Evolutionary conservation across 495 filamentous ascomycete genomes (phyloP).

Genomic region (Oleoguttula mirabilis): DNA sequence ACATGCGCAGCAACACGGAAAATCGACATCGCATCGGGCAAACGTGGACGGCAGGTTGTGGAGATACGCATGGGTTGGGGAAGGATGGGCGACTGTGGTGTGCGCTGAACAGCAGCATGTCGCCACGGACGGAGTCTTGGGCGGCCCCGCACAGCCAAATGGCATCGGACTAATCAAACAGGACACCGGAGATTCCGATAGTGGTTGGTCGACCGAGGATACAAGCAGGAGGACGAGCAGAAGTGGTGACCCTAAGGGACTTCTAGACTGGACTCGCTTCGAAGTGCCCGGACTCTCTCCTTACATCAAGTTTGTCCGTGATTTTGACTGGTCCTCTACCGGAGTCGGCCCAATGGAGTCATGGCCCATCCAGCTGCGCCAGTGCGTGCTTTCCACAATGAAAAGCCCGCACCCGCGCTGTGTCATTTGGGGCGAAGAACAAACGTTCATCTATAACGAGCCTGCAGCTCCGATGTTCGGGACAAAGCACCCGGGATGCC

Average conservation of each 20-base stretch:
- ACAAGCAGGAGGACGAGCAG: not conserved
- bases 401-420: slow-evolving; percentile 56
- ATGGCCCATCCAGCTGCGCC: slow-evolving; percentile 48
- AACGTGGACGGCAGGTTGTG: not conserved
- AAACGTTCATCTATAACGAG: slow-evolving; percentile 58
- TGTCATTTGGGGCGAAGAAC: slow-evolving; percentile 56
- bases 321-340: slow-evolving; percentile 51
- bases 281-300: not conserved
- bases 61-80: not conserved
- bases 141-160: no score
- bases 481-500: slow-evolving; percentile 51
- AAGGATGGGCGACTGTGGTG: not conserved
- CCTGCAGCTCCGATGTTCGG: slow-evolving; percentile 49
- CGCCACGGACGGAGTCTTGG: not conserved
- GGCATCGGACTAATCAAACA: no score
- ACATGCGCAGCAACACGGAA: not conserved
- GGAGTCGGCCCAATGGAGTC: slow-evolving; percentile 49
- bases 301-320: slow-evolving; percentile 47
- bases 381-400: slow-evolving; percentile 52
- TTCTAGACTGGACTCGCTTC: slow-evolving; percentile 7
- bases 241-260: not conserved
- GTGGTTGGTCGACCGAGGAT: not conserved
- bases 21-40: no score
- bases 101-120: not conserved
- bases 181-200: no score